Percentiles rank a stretch among this genome's conserved stretches.
Evolutionary conservation across 139 green algal genomes (phyloP).

Genomic region (Chlamydomonas applanata): DNA sequence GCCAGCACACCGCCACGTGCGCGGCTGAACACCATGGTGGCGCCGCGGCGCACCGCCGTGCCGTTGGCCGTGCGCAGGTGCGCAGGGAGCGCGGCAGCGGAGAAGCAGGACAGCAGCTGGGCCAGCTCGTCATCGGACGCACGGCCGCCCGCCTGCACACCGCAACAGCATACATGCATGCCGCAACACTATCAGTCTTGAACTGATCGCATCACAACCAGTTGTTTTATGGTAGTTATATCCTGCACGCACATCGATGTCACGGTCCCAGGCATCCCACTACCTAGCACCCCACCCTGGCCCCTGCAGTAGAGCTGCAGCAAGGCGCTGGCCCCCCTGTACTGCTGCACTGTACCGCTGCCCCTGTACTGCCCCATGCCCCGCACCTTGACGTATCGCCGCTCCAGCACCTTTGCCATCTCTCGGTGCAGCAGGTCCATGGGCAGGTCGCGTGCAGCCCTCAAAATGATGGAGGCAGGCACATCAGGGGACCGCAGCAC

Average conservation of each 20-base stretch:
- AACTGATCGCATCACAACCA: too few relatives aligned
- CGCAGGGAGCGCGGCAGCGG: slow-evolving; percentile 22
- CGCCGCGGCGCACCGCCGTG: slow-evolving; percentile 49
- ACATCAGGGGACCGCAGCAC: slow-evolving; percentile 31
- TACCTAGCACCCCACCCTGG: too few relatives aligned
- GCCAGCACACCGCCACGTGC: background rate
- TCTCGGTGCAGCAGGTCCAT: slow-evolving; percentile 55
- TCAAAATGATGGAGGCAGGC: slow-evolving; percentile 58
- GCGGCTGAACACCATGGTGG: slow-evolving; percentile 51
- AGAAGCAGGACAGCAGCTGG: slow-evolving; percentile 52
- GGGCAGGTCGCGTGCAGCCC: slow-evolving; percentile 60
- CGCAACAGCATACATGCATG: too few relatives aligned
- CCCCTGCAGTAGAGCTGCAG: too few relatives aligned
- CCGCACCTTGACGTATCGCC: slow-evolving; percentile 34
- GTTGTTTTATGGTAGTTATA: too few relatives aligned
- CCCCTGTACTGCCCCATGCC: too few relatives aligned
- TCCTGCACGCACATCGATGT: too few relatives aligned
- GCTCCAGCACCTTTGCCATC: slow-evolving; percentile 61
- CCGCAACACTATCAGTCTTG: too few relatives aligned
- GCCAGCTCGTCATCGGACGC: slow-evolving; percentile 42
- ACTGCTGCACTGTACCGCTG: too few relatives aligned
- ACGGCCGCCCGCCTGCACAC: slow-evolving; percentile 20
- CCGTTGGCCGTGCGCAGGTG: slow-evolving; percentile 13
- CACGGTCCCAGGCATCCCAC: too few relatives aligned
- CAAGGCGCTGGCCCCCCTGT: too few relatives aligned